Base-by-base conservation (phyloP, 176 grass and related monocot genomes). In the Paspalum vaginatum region DNA sequence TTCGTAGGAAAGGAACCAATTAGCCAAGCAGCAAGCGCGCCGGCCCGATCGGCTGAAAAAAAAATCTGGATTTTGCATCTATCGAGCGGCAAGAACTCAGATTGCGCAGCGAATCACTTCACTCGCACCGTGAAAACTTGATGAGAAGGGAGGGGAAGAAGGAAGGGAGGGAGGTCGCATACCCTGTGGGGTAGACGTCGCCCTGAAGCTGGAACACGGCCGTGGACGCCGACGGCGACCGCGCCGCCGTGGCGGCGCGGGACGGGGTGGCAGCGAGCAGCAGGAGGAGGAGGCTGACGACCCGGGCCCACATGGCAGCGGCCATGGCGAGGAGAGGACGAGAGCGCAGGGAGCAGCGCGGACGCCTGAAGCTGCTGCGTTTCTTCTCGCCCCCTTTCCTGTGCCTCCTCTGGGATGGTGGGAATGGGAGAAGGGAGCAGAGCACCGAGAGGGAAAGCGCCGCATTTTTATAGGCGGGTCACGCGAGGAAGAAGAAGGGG, bases 181-280 rank as follows among this genome's bases (percentile, higher is more conserved):
- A 95, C 96, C 92, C 90, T 69, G 62, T 53, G 0, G 96, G 96
- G 7, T 98, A 93, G 7, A 98, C 92, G 58, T 93, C 45, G 11
- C 92, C 96, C n/a, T 73, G 76, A 74, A 98, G 87, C 67, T 66
- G 96, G 80, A 98, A 88, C 46, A 91, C 48, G 62, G 81, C 81
- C 71, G 92, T 86, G 61, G 88, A 93, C 14, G 75, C 2, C 4
- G 67, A 0, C 41, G 73, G 41, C 12, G 88, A 51, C 78, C 43
- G 70, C 43, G 80, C 74, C 68, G 50, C 13, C 70, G 57, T 83
- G 26, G 90, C 77, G 46, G 70, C 77, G 47, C 47, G 46, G 18
- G 65, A 80, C 74, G 41, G 66, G 9, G 53, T 56, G 26, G 81
- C 39, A 10, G 54, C 21, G 40, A 77, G 55, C 20, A 45, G 50